Evolutionary conservation across 352 stramenopile genomes (phyloP).

Genomic region (Pythium brachiatum): DNA sequence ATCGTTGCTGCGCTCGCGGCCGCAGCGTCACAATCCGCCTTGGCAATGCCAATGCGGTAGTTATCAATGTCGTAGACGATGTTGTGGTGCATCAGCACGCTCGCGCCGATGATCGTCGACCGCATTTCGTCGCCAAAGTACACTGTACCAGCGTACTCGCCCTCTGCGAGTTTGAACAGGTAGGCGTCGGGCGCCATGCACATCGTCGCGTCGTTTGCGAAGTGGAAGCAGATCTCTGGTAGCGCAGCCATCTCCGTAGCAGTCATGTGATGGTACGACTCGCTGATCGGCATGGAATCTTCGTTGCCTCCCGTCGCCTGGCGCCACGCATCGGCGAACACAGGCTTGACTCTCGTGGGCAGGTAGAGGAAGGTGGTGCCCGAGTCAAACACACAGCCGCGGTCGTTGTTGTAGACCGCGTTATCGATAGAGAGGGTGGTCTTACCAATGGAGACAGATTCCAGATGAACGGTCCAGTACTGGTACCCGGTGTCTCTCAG

Average conservation of each 20-base stretch:
- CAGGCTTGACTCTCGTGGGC: conserved; percentile 29
- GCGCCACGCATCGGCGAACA: conserved; percentile 53
- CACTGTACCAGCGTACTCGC: conserved; percentile 57
- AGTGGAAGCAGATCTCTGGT: conserved; percentile 64
- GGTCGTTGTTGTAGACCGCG: conserved; percentile 54
- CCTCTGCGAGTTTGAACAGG: conserved; percentile 34
- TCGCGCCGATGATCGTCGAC: conserved; percentile 75
- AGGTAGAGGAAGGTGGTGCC: conserved; percentile 82
- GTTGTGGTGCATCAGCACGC: conserved; percentile 61
- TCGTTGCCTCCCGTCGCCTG: conserved; percentile 40
- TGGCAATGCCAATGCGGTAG: conserved; percentile 56
- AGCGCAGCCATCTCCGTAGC: conserved; percentile 30
- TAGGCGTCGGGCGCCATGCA: conserved; percentile 54
- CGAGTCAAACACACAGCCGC: conserved; percentile 75
- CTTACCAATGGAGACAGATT: conserved; percentile 45
- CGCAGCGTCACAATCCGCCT: conserved; percentile 46
- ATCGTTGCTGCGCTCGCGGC: neutral
- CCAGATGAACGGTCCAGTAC: conserved; percentile 76
- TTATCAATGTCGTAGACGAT: conserved; percentile 82
- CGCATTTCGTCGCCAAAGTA: conserved; percentile 63
- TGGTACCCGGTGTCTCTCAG: conserved; percentile 69
- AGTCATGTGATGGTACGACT: conserved; percentile 39
- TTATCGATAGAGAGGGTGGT: conserved; percentile 31
- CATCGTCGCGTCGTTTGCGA: conserved; percentile 56
- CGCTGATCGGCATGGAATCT: conserved; percentile 39